Evolutionary conservation across 148 eudicot species (phyloP), one percentile per base, ranked within the genome.

Genomic region (Drosera capensis): DNA sequence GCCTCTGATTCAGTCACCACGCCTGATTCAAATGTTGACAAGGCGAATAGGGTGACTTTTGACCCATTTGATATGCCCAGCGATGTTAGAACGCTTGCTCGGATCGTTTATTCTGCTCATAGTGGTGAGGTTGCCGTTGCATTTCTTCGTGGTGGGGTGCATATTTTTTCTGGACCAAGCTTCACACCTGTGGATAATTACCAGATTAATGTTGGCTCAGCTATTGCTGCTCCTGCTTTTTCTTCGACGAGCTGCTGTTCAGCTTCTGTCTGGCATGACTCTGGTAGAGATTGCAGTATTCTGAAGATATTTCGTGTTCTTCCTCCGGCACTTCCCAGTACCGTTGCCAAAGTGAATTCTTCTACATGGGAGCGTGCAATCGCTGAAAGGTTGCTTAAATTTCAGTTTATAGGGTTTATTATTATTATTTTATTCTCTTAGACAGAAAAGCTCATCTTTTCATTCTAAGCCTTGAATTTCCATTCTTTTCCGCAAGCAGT

Each of bases 171-270:
- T 23, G 97, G 97, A 49, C 68, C 84, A 54, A 64, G 54, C 71
- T 84, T 78, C 68, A 56, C 78, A 36, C 74, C 81, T 28, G 85
- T 90, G 50, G 97, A 90, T 68, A 75, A 67, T 56, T 90, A 90
- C 61, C 95, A 83, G 61, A 80, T 90, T 37, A 65, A 65, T 73
- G 95, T 73, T 52, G 95, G 84, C 58, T 71, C 97, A 43, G 82
- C 97, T 29, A 90, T 90, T 65, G 95, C 97, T 60, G 64, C 95
- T 43, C 97, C 97, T 63, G 84, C 97, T 8, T 90, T 90, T 66
- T 90, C 97, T 60, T 90, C 97, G 30, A 90, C 97, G 25, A 80
- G 95, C 70, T 90, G 95, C 62, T 90, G 97, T 67, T 84, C 92
- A 47, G 95, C 97, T 38, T 80, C 93, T 58, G 95, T 75, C 57